Evolutionary conservation across 257 asterid genomes (phyloP).

Genomic region (Penstemon davidsonii): DNA sequence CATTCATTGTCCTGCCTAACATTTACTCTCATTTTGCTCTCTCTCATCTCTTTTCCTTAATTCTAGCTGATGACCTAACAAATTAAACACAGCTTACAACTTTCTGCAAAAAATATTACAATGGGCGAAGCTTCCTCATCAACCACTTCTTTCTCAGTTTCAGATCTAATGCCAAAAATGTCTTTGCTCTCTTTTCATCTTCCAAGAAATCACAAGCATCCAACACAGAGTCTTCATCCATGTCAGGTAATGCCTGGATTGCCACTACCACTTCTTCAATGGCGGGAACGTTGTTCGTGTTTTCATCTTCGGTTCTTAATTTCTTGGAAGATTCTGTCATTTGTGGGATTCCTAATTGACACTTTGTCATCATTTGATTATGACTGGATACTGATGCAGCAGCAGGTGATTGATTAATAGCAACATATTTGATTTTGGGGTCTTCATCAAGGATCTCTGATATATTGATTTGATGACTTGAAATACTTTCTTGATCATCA

Average conservation of each 20-base stretch:
- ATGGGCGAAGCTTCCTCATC: constrained; percentile 39
- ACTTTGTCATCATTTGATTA: constrained; percentile 24
- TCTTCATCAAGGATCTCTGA: constrained; percentile 11
- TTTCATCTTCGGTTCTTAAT: constrained; percentile 17
- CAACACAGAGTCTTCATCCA: constrained; percentile 44
- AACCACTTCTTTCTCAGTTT: constrained; percentile 46
- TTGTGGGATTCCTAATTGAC: constrained; percentile 20
- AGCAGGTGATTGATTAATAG: constrained; percentile 28
- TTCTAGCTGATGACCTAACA: not conserved
- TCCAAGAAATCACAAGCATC: constrained; percentile 48
- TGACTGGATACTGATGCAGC: constrained; percentile 27
- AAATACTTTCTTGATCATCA: constrained; percentile 26
- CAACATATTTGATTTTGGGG: constrained; percentile 6
- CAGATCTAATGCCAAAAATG: constrained; percentile 37
- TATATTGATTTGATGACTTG: constrained; percentile 18
- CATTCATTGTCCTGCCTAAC: not conserved
- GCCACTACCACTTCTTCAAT: constrained; percentile 33
- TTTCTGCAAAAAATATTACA: not conserved
- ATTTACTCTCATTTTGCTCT: not conserved
- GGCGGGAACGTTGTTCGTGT: constrained; percentile 10
- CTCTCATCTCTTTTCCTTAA: not conserved
- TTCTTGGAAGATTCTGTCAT: constrained; percentile 25
- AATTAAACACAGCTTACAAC: not conserved
- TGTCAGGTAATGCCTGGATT: constrained; percentile 39
- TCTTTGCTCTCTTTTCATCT: constrained; percentile 40